phyloP scores from a whole-genome alignment of 2,329 filamentous ascomycete species.

The Didymella glomerata region DNA sequence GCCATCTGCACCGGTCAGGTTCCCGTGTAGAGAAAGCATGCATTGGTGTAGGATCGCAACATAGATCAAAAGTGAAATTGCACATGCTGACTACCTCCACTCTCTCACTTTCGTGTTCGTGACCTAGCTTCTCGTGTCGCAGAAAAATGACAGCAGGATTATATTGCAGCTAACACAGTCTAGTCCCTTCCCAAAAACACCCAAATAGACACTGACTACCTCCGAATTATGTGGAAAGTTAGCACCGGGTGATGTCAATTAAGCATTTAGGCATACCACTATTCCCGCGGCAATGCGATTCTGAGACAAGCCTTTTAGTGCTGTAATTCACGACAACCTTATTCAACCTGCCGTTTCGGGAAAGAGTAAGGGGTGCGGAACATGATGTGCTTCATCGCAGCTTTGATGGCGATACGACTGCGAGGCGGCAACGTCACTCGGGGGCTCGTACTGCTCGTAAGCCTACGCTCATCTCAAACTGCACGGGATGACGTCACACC shows the following conservation, averaged over 20 bases:
- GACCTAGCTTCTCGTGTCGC: too few relatives aligned
- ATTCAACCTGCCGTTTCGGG: slow-evolving; percentile 31
- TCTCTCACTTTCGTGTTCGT: too few relatives aligned
- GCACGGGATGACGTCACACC: background rate
- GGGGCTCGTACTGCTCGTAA: too few relatives aligned
- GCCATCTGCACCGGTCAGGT: background rate
- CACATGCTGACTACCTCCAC: background rate
- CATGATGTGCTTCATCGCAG: background rate
- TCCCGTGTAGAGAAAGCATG: slow-evolving; percentile 5
- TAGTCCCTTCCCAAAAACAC: too few relatives aligned
- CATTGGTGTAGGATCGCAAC: slow-evolving; percentile 1
- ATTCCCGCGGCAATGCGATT: slow-evolving; percentile 7
- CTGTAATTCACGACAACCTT: slow-evolving; percentile 43
- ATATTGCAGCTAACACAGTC: background rate
- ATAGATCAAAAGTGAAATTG: slow-evolving; percentile 19
- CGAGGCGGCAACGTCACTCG: background rate
- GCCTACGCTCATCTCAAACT: background rate
- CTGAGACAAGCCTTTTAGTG: slow-evolving; percentile 48
- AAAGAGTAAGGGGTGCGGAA: background rate
- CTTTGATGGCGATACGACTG: too few relatives aligned
- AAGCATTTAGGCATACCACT: slow-evolving; percentile 1
- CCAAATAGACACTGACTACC: too few relatives aligned
- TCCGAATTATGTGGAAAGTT: too few relatives aligned
- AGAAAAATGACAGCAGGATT: too few relatives aligned
- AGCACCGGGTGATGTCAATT: background rate